These are phyloP conservation scores for Wickerhamomyces sydowiorum DNA, from an alignment of 805 yeast species.

Conservation along the genomic window DNA sequence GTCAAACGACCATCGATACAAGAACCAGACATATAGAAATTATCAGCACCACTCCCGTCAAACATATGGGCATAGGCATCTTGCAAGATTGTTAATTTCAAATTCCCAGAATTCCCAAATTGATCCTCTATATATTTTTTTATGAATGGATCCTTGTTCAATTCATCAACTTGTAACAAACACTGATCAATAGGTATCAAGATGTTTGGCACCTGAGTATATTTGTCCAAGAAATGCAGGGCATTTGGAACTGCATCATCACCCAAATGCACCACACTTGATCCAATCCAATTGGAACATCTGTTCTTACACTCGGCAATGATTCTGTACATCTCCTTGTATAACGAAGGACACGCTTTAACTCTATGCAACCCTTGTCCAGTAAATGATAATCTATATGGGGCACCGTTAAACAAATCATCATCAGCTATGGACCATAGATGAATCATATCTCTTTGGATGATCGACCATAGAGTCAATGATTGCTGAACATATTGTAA, in stretches of 20 bases:
- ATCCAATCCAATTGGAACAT: conserved; percentile 72
- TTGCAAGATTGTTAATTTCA: conserved; percentile 39
- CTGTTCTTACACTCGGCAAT: conserved; percentile 57
- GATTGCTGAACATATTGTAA: conserved; percentile 73
- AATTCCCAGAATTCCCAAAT: conserved; percentile 48
- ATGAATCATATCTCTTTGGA: conserved; percentile 72
- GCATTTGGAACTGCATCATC: conserved; percentile 85
- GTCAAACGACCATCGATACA: conserved; percentile 82
- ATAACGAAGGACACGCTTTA: conserved; percentile 64
- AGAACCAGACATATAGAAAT: conserved; percentile 77
- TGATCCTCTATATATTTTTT: conserved; percentile 49
- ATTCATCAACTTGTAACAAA: conserved; percentile 46
- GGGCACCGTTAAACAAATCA: conserved; percentile 52
- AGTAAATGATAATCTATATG: conserved; percentile 59
- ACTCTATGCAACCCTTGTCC: conserved; percentile 81
- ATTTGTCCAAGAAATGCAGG: conserved; percentile 70
- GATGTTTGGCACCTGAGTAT: conserved; percentile 73
- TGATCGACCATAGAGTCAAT: conserved; percentile 66
- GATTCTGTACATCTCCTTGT: conserved; percentile 66
- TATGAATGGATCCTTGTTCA: conserved; percentile 43
- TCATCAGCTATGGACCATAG: conserved; percentile 75
- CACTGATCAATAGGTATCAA: conserved; percentile 66
- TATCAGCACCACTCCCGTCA: conserved; percentile 82
- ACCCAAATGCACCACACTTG: conserved; percentile 74
- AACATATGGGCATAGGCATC: conserved; percentile 42